Conservation (phyloP, 306 rosid genomes). For the Echinosophora koreensis region DNA sequence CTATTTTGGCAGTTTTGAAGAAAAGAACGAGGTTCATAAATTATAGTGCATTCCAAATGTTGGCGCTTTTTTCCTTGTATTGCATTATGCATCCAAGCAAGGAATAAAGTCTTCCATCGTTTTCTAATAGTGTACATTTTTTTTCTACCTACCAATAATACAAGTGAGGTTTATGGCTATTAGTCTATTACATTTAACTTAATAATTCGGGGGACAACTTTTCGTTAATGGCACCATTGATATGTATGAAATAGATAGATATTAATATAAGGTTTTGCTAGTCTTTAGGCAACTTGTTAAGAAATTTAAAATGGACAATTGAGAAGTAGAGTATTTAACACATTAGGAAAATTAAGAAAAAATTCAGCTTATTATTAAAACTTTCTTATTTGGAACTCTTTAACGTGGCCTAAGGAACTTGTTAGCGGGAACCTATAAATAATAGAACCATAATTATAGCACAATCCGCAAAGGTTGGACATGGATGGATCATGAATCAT, state of each 20-base stretch:
- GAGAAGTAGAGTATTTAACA: no score
- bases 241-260: background rate
- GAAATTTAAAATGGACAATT: no score
- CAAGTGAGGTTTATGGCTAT: background rate
- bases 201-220: background rate
- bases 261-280: no score
- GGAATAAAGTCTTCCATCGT: background rate
- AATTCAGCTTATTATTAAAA: background rate
- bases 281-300: no score
- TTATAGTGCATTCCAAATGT: background rate
- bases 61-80: background rate
- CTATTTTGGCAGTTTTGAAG: background rate
- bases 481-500: slow-evolving; percentile 15
- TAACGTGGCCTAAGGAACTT: background rate
- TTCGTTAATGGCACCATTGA: background rate
- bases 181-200: background rate
- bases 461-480: background rate
- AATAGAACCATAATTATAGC: background rate
- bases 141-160: no score
- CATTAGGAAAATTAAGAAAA: no score
- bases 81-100: background rate
- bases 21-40: background rate
- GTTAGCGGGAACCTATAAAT: no score
- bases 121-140: background rate
- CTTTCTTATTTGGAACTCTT: background rate